Conservation (phyloP, 345 rosid species). For the Hirschfeldia incana region DNA sequence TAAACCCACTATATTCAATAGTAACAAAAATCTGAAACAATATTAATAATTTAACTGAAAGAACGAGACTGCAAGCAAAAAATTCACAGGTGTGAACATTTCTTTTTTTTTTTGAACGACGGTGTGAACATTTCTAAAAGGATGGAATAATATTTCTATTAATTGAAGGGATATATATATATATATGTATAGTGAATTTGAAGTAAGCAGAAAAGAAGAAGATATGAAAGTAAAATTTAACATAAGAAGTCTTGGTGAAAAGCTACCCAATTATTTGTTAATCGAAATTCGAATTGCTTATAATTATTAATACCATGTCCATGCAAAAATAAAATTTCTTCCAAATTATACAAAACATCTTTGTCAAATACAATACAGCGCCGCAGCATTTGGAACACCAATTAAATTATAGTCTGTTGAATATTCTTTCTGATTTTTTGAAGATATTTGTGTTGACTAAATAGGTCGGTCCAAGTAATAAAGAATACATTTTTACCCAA, state of each 20-base stretch:
- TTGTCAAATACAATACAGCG: not conserved
- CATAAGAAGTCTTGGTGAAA: not conserved
- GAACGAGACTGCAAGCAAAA: not conserved
- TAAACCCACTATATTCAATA: not conserved
- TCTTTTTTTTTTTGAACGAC: not conserved
- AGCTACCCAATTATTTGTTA: not conserved
- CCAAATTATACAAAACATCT: not conserved
- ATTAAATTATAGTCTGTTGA: slow-evolving; percentile 19
- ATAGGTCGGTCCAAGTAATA: not conserved
- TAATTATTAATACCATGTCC: not conserved
- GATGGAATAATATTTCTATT: not conserved
- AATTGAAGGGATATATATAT: not conserved
- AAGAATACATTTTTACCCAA: not conserved
- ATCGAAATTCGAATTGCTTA: not conserved
- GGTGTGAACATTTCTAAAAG: not conserved
- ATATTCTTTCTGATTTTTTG: slow-evolving; percentile 17
- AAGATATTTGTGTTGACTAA: slow-evolving; percentile 24
- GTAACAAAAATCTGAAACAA: not conserved
- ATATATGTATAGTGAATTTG: not conserved
- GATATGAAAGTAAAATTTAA: not conserved
- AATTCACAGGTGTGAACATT: not conserved
- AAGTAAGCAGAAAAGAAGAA: not conserved
- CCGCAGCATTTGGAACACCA: slow-evolving; percentile 26
- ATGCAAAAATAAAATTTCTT: not conserved
- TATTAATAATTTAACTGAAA: not conserved